phyloP scores from a whole-genome alignment of 345 rosid genomes.

The Trapa bicornis region DNA sequence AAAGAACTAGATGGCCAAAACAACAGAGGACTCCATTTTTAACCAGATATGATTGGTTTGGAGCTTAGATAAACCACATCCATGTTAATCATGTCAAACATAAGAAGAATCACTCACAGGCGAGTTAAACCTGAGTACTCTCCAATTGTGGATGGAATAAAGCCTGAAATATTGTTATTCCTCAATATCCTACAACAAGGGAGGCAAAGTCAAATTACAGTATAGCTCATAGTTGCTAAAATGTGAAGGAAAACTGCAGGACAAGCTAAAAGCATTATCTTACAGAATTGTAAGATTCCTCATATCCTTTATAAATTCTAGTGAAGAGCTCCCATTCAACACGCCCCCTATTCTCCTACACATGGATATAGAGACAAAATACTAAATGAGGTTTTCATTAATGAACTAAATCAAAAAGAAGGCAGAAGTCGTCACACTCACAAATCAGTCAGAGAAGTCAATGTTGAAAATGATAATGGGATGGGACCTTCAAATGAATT shows the following conservation, averaged over 20 bases:
- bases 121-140: constrained; percentile 40
- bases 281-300: constrained; percentile 10
- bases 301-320: constrained; percentile 8
- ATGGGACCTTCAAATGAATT: constrained; percentile 5
- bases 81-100: too few relatives aligned
- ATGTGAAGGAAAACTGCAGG: not conserved
- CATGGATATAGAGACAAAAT: not conserved
- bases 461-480: constrained; percentile 3
- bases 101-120: constrained; percentile 24
- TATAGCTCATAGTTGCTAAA: not conserved
- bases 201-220: not conserved
- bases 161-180: constrained; percentile 5
- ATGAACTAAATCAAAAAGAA: not conserved
- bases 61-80: too few relatives aligned
- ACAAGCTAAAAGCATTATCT: not conserved
- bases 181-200: constrained; percentile 8
- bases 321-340: constrained; percentile 7
- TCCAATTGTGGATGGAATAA: constrained; percentile 18
- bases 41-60: too few relatives aligned
- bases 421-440: not conserved
- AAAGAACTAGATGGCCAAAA: too few relatives aligned
- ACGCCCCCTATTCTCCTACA: constrained; percentile 8
- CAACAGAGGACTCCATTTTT: too few relatives aligned
- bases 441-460: constrained; percentile 3
- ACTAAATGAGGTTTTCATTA: not conserved